Evolutionary conservation across 1,284 basidiomycete genomes (phyloP), one percentile per base, ranked within the genome.

Genomic region (Cutaneotrichosporon mucoides): DNA sequence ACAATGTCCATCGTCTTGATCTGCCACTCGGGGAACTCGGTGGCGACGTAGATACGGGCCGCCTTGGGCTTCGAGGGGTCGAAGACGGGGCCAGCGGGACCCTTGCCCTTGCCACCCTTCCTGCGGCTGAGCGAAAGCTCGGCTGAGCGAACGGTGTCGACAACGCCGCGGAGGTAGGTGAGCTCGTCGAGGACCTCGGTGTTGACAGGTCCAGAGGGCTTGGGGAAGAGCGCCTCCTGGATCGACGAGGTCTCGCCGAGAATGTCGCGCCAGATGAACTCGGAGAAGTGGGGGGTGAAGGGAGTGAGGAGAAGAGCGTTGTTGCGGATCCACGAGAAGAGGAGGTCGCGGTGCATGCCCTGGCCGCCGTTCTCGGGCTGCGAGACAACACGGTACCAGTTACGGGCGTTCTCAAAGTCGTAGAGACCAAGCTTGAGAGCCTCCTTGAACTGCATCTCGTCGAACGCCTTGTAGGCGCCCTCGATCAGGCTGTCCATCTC

Each of bases 331-430:
- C 90, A 99, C 79, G 86, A 84, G 65, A 84, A 78, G 54, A 85
- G 79, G 55, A 86, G 80, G 63, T 94, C 82, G 56, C 78, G 88
- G 77, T 99, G 95, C 93, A 98, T 96, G 37, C 92, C 91, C 5
- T 66, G 38, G 50, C 77, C 77, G 54, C 77, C 77, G 56, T 89
- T 83, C 54, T 79, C 77, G 55, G 91, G 86, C 10, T 86, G 83
- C 2, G 90, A 93, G 55, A 96, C 90, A 73, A 95, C 89, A 61
- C 94, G 90, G 79, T 99, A 99, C 87, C 93, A 92, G 77, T 99
- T 95, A 53, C 96, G 88, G 2, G 88, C 84, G 46, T 85, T 88
- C 76, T 97, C 92, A 67, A 96, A 85, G 75, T 98, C 93, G 82
- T 95, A 99, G 81, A 98, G 96, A 54, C 94, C 95, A 63, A 84